Percentiles rank a stretch among this genome's conserved stretches.
Evolutionary conservation across 2,329 filamentous ascomycete genomes (phyloP).

Genomic region (Sarocladiaceae sp.): DNA sequence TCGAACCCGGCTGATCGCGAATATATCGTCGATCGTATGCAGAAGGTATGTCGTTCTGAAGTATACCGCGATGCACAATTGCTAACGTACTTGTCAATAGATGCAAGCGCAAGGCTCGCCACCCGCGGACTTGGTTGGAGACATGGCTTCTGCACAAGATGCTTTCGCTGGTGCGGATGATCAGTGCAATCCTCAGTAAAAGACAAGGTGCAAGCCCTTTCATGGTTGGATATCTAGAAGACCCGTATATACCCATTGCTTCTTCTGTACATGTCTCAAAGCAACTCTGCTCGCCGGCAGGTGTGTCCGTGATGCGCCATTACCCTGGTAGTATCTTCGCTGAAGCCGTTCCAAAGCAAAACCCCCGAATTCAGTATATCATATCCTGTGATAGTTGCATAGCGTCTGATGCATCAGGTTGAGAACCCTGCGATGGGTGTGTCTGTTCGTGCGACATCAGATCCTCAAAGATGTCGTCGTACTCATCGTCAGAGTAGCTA

Average conservation of each 20-base stretch:
- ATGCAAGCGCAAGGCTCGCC: slow-evolving; percentile 96
- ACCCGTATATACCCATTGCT: slow-evolving; percentile 22
- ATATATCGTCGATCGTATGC: slow-evolving; percentile 96
- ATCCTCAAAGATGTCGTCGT: slow-evolving; percentile 55
- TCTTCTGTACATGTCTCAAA: slow-evolving; percentile 18
- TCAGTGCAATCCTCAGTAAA: slow-evolving; percentile 58
- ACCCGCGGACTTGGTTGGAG: slow-evolving; percentile 84
- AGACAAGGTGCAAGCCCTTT: slow-evolving; percentile 1
- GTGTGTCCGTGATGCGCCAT: slow-evolving; percentile 10
- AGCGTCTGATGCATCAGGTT: slow-evolving; percentile 26
- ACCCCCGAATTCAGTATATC: slow-evolving; percentile 18
- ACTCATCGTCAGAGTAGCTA: slow-evolving; percentile 52
- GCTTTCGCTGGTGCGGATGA: slow-evolving; percentile 58
- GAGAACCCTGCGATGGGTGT: slow-evolving; percentile 20
- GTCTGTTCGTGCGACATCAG: slow-evolving; percentile 27
- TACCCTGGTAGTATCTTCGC: not conserved
- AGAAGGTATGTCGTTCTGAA: slow-evolving; percentile 62
- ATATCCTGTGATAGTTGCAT: slow-evolving; percentile 25
- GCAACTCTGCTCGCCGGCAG: slow-evolving; percentile 12
- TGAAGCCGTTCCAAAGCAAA: slow-evolving; percentile 1
- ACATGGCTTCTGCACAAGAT: slow-evolving; percentile 80
- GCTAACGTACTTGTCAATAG: slow-evolving; percentile 38
- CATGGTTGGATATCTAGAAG: slow-evolving; percentile 17
- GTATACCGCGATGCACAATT: no score
- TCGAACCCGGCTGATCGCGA: slow-evolving; percentile 76